phyloP scores from a whole-genome alignment of 345 rosid genomes.

The Salix koriyanagi region DNA sequence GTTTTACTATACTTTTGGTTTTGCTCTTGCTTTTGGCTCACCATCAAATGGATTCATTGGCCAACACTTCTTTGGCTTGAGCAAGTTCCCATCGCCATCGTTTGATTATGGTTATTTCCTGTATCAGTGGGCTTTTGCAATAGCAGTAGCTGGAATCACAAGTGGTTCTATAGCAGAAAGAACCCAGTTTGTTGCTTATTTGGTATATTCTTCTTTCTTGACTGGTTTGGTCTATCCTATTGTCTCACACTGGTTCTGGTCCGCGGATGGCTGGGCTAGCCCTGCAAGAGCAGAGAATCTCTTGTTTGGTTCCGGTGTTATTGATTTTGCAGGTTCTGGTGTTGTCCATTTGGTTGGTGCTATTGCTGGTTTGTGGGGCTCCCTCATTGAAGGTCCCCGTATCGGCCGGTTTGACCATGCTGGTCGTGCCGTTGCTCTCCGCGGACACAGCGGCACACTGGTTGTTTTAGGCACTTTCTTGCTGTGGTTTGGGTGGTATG shows the following conservation, averaged over 20 bases:
- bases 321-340: conserved; percentile 43
- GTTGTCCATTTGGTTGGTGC: conserved; percentile 47
- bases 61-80: conserved; percentile 27
- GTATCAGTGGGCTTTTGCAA: conserved; percentile 46
- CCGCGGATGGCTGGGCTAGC: conserved; percentile 41
- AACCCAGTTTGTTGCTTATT: conserved; percentile 19
- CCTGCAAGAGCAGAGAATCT: conserved; percentile 24
- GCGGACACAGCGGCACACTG: conserved; percentile 41
- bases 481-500: conserved; percentile 45
- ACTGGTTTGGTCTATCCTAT: conserved; percentile 45
- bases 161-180: conserved; percentile 35
- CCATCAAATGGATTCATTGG: conserved; percentile 43
- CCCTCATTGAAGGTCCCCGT: conserved; percentile 39
- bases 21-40: conserved; percentile 37
- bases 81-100: conserved; percentile 16
- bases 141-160: conserved; percentile 45
- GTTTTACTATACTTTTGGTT: conserved; percentile 34
- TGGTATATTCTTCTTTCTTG: conserved; percentile 35
- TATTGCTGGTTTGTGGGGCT: conserved; percentile 47
- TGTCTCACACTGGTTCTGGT: conserved; percentile 48
- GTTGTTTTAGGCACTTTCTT: conserved; percentile 42
- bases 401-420: conserved; percentile 30
- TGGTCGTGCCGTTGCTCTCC: conserved; percentile 18
- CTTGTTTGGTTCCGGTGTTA: conserved; percentile 33
- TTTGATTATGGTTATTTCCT: conserved; percentile 30